Base-by-base conservation (phyloP, 192 early-diverging fungal species). In the Dissophora ornata region DNA sequence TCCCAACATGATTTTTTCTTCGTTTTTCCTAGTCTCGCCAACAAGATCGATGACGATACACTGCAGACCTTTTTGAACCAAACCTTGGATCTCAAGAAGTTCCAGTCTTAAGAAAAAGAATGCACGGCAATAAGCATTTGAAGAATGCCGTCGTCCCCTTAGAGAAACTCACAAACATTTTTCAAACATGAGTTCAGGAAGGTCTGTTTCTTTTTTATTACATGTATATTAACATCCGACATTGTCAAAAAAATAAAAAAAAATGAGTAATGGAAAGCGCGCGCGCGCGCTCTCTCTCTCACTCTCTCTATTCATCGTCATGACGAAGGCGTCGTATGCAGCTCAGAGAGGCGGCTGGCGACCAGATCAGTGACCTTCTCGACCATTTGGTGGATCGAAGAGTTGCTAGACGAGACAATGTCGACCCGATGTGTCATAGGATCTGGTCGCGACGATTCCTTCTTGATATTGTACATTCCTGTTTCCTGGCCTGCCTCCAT, bases 11-110 rank as follows among this genome's bases (percentile, higher is more conserved):
- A n/a, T n/a, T n/a, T n/a, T n/a, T n/a, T n/a, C n/a, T n/a, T n/a
- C n/a, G n/a, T n/a, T n/a, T n/a, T n/a, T 15, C 44, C 4, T 56
- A 92, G 93, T 82, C 84, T 95, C 54, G 85, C 73, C n/a, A 82
- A 79, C 58, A 90, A 92, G 73, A 90, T 93, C 15, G 85, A 89
- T 32, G 93, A 94, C 46, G 88, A 90, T 13, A 74, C 86, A 26
- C 54, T 96, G 24, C 93, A 96, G 68, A 84, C 86, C 47, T 78
- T 93, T 79, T 77, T 96, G 65, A 92, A 90, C 65, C 90, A 96
- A 73, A 94, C 94, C 85, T 79, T 90, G 61, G 91, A 87, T 52
- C 74, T 96, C 53, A 92, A 92, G 62, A 92, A 93, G 79, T 95
- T 90, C 81, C 90, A 91, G 59, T 82, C 79, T 33, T 89, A 83